A percentile compares a stretch with the other conserved stretches of the same genome.
These are phyloP conservation scores for Mrakia frigida DNA, from an alignment of 768 basidiomycete species.

Conservation along the genomic window DNA sequence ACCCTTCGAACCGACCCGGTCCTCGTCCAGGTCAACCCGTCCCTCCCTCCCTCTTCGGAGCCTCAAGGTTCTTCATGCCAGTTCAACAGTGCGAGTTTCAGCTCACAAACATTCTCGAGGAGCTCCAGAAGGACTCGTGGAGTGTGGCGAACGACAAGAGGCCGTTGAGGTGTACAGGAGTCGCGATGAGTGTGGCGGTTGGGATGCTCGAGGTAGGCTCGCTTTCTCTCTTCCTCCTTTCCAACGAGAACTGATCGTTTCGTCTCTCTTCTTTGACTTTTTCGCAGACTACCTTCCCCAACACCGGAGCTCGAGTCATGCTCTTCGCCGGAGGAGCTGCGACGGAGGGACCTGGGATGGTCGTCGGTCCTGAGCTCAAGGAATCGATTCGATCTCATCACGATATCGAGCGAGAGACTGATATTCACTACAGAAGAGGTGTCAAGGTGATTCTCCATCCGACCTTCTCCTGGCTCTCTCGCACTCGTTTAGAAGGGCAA, in stretches of 20 bases:
- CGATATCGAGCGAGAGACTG: slow-evolving; percentile 94
- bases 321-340: slow-evolving; percentile 90
- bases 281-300: slow-evolving; percentile 74
- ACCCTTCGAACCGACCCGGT: slow-evolving; percentile 57
- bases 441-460: slow-evolving; percentile 61
- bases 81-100: slow-evolving; percentile 92
- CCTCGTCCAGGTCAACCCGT: slow-evolving; percentile 44
- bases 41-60: slow-evolving; percentile 39
- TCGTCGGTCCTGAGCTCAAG: slow-evolving; percentile 88
- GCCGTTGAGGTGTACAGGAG: slow-evolving; percentile 87
- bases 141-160: slow-evolving; percentile 93
- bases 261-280: neutral
- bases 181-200: slow-evolving; percentile 86
- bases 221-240: neutral
- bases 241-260: neutral
- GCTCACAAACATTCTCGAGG: slow-evolving; percentile 84
- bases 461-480: neutral
- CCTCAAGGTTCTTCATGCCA: slow-evolving; percentile 73
- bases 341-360: slow-evolving; percentile 95
- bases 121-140: slow-evolving; percentile 87
- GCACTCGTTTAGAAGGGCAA: too few species aligned
- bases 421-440: slow-evolving; percentile 94
- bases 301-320: slow-evolving; percentile 94
- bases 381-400: slow-evolving; percentile 98
- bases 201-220: slow-evolving; percentile 72